Percentiles rank a stretch among this genome's conserved stretches.
phyloP scores from a whole-genome alignment of 805 yeast species.

The Sungouiella thailandica region DNA sequence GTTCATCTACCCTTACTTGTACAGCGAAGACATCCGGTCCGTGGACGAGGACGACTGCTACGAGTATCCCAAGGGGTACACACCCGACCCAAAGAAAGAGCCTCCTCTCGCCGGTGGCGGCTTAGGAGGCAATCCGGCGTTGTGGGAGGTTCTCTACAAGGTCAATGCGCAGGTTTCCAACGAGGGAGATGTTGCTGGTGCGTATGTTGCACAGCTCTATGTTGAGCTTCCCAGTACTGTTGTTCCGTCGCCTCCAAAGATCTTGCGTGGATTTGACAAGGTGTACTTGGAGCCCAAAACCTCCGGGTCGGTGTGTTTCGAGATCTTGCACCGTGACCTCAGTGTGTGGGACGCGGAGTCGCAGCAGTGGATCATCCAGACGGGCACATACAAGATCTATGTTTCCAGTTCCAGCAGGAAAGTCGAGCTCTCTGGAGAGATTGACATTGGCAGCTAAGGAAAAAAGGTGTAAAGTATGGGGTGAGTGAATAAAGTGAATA shows the following conservation, averaged over 20 bases:
- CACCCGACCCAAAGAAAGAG: slow-evolving; percentile 28
- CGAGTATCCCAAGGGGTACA: slow-evolving; percentile 36
- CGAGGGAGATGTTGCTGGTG: slow-evolving; percentile 43
- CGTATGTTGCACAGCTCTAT: slow-evolving; percentile 49
- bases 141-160: slow-evolving; percentile 49
- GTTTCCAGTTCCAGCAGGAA: slow-evolving; percentile 47
- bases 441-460: too few species aligned
- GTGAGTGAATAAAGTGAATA: too few species aligned
- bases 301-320: slow-evolving; percentile 34
- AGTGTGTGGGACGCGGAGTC: slow-evolving; percentile 51
- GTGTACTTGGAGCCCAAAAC: slow-evolving; percentile 41
- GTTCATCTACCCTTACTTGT: slow-evolving; percentile 51
- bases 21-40: slow-evolving; percentile 28
- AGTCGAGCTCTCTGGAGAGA: slow-evolving; percentile 43
- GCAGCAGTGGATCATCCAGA: slow-evolving; percentile 55
- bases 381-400: slow-evolving; percentile 50
- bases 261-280: slow-evolving; percentile 56
- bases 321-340: slow-evolving; percentile 47
- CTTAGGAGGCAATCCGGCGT: slow-evolving; percentile 55
- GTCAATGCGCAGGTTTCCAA: slow-evolving; percentile 45
- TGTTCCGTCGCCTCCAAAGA: slow-evolving; percentile 47
- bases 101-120: slow-evolving; percentile 47
- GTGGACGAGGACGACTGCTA: slow-evolving; percentile 36
- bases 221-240: slow-evolving; percentile 46
- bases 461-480: too few species aligned